These are phyloP conservation scores for Carex myosuroides DNA, from an alignment of 176 grass and related monocot genomes.

Conservation along the genomic window DNA sequence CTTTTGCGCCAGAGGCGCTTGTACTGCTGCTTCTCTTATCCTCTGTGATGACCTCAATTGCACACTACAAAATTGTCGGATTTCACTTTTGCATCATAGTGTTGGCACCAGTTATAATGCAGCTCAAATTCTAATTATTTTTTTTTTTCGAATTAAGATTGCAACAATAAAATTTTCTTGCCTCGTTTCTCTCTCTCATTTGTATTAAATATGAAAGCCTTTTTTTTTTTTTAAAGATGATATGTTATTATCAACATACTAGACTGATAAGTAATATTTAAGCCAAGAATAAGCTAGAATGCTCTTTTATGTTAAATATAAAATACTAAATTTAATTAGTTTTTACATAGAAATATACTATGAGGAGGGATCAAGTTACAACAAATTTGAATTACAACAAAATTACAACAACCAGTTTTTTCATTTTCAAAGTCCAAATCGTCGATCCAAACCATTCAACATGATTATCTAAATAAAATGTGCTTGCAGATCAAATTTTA, in stretches of 20 bases:
- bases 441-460: too few relatives aligned
- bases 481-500: too few relatives aligned
- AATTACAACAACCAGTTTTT: too few relatives aligned
- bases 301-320: neutral
- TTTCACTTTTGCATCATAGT: neutral
- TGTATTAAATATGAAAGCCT: too few relatives aligned
- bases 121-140: neutral
- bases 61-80: neutral
- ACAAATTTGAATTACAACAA: too few relatives aligned
- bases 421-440: too few relatives aligned
- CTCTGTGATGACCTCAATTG: slow-evolving; percentile 5
- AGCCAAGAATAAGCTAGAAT: neutral
- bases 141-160: too few relatives aligned
- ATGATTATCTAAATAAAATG: too few relatives aligned
- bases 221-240: neutral
- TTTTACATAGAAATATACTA: neutral
- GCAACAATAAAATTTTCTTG: too few relatives aligned
- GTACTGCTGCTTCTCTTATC: slow-evolving; percentile 2
- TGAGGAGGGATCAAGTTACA: too few relatives aligned
- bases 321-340: neutral
- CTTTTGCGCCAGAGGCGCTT: slow-evolving; percentile 20
- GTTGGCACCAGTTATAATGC: neutral
- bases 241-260: neutral
- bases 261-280: neutral
- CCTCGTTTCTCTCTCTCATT: too few relatives aligned